Evolutionary conservation across 805 yeast genomes (phyloP), one percentile per base, ranked within the genome.

Genomic region (Blastobotrys peoriensis): DNA sequence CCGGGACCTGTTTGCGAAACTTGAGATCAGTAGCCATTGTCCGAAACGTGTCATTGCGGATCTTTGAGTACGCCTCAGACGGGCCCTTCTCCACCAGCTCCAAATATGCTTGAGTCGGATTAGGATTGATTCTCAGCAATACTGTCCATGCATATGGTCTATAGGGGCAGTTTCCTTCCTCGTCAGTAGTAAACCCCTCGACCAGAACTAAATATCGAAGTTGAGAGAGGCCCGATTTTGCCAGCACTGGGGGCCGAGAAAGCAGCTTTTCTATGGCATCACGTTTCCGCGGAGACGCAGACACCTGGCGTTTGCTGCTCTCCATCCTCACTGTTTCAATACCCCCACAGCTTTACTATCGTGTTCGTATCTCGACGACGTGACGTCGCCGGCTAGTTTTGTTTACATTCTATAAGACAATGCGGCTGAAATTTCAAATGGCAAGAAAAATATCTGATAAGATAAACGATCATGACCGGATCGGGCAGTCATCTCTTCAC

Each of bases 81-180:
- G 83, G 79, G 0, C 86, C 86, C 27, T 67, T 61, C 6, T 71
- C 58, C 2, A 83, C 71, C 27, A 81, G 62, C 5, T 71, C 63
- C 20, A 77, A 44, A 57, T 88, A 88, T 39, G 66, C 63, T 17
- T 72, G 70, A 1, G 86, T 70, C 3, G 76, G 59, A 25, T 73
- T 69, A 37, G 83, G 79, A 0, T 81, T 76, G 0, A 79, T 81
- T 36, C 86, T 69, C 9, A 83, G 68, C 15, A 88, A 65, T 13
- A 88, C 79, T 1, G 88, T 75, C 96, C 96, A 88, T 1, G 86
- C 83, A 52, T 83, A 82, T 10, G 78, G 66, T 49, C 96, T 62
- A 57, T 83, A 84, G 1, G 84, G 79, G 54, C 86, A 79, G 41
- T 68, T 70, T 13, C 72, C 78, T 37, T 46, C 47, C 5, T 49